These are phyloP conservation scores for Madurella fahalii DNA, from an alignment of 2,329 filamentous ascomycete genomes.

Conservation along the genomic window DNA sequence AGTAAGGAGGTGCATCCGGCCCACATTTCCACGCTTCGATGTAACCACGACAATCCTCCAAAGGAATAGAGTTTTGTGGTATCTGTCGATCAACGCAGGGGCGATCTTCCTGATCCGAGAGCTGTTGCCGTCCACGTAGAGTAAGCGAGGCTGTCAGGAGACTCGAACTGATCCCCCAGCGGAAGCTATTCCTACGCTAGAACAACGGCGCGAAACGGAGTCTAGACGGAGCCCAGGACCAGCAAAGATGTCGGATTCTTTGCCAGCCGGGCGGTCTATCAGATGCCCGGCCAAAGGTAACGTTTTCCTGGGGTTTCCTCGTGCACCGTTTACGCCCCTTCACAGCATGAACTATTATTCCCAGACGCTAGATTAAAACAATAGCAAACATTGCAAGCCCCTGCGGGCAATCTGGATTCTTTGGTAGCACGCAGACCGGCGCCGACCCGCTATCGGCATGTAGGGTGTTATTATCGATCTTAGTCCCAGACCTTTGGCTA, in stretches of 20 bases:
- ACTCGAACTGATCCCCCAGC: no score
- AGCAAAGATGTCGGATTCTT: no score
- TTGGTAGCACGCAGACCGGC: slow-evolving; percentile 1
- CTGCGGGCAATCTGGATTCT: background rate
- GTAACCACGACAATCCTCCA: slow-evolving; percentile 14
- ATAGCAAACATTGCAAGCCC: background rate
- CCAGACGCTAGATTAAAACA: background rate
- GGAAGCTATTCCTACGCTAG: no score
- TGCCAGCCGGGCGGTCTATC: no score
- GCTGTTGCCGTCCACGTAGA: background rate
- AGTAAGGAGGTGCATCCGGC: background rate
- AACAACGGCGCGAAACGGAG: no score
- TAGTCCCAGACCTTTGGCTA: slow-evolving; percentile 13
- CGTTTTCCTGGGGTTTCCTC: background rate
- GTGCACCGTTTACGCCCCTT: background rate
- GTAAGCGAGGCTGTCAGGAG: background rate
- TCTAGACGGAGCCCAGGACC: no score
- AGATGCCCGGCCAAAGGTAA: no score
- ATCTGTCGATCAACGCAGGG: slow-evolving; percentile 26
- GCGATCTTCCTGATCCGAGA: slow-evolving; percentile 19
- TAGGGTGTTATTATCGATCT: slow-evolving; percentile 18
- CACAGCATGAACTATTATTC: background rate
- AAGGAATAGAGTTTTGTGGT: slow-evolving; percentile 23
- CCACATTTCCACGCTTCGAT: slow-evolving; percentile 2
- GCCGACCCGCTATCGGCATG: background rate